Percentiles rank a stretch among this genome's conserved stretches.
Conservation (phyloP, 2,329 filamentous ascomycete genomes). For the Paecilomyces dactylethromorphus region DNA sequence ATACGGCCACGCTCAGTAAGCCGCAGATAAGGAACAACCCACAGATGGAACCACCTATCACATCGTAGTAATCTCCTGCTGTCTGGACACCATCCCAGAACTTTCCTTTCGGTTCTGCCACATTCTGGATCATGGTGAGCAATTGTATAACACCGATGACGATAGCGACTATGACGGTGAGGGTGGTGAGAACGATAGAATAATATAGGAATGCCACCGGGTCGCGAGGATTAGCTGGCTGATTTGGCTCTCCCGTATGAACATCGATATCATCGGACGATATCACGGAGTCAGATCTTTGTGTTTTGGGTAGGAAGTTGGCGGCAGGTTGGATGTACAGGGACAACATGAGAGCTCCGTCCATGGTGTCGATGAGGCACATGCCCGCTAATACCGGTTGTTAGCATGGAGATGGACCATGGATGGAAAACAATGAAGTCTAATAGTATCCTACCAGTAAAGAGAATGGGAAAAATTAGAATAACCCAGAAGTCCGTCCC, state of each 20-base stretch:
- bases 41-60: conserved; percentile 81
- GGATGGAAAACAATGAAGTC: not conserved
- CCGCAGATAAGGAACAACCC: conserved; percentile 77
- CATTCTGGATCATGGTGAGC: conserved; percentile 69
- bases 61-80: conserved; percentile 74
- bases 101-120: conserved; percentile 63
- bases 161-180: conserved; percentile 77
- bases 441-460: conserved; percentile 58
- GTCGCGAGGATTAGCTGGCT: conserved; percentile 63
- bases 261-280: not conserved
- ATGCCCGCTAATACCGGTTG: conserved; percentile 61
- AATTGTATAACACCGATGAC: conserved; percentile 84
- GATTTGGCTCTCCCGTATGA: not conserved
- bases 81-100: conserved; percentile 86
- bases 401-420: not conserved
- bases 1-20: conserved; percentile 63
- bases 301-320: conserved; percentile 27
- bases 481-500: conserved; percentile 94
- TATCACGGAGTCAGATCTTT: not conserved
- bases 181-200: conserved; percentile 74
- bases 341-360: conserved; percentile 91
- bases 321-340: conserved; percentile 62
- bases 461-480: conserved; percentile 80
- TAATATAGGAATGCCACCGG: conserved; percentile 90
- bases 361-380: conserved; percentile 88